Conservation (phyloP, 2,329 filamentous ascomycete species). For the Didymella keratinophila region DNA sequence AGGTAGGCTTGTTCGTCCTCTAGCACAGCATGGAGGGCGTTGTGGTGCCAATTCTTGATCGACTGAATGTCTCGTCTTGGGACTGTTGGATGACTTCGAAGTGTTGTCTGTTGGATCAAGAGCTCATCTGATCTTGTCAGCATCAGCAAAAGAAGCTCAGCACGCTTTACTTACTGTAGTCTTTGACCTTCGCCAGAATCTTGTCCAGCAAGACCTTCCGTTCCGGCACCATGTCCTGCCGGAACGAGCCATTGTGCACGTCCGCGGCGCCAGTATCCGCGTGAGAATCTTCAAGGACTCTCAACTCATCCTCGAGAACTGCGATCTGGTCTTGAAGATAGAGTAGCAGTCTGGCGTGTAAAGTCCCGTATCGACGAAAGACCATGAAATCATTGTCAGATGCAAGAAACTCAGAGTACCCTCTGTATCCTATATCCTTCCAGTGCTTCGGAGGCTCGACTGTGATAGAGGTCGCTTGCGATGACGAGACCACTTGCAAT, state of each 20-base stretch:
- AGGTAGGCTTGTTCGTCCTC: too few relatives aligned
- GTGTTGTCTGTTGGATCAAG: too few relatives aligned
- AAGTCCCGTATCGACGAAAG: background rate
- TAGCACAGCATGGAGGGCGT: too few relatives aligned
- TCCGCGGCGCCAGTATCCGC: background rate
- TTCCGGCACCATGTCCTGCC: background rate
- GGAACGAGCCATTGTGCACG: background rate
- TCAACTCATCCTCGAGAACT: background rate
- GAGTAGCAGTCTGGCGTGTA: background rate
- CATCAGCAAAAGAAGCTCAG: too few relatives aligned
- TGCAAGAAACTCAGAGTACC: background rate
- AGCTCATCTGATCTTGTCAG: too few relatives aligned
- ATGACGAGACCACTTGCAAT: too few relatives aligned
- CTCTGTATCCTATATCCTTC: slow-evolving; percentile 2
- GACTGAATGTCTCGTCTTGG: too few relatives aligned
- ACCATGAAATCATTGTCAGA: slow-evolving; percentile 5
- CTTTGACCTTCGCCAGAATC: background rate
- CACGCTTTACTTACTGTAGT: background rate
- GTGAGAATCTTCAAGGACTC: too few relatives aligned
- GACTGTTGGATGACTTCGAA: too few relatives aligned
- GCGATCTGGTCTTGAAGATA: slow-evolving; percentile 1
- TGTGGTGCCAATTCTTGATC: too few relatives aligned
- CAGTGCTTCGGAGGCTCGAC: background rate
- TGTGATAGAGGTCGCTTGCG: too few relatives aligned
- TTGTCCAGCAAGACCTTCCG: background rate